A percentile compares a stretch with the other conserved stretches of the same genome.
Evolutionary conservation across 2,329 filamentous ascomycete genomes (phyloP).

Genomic region (Ophiostoma montium): DNA sequence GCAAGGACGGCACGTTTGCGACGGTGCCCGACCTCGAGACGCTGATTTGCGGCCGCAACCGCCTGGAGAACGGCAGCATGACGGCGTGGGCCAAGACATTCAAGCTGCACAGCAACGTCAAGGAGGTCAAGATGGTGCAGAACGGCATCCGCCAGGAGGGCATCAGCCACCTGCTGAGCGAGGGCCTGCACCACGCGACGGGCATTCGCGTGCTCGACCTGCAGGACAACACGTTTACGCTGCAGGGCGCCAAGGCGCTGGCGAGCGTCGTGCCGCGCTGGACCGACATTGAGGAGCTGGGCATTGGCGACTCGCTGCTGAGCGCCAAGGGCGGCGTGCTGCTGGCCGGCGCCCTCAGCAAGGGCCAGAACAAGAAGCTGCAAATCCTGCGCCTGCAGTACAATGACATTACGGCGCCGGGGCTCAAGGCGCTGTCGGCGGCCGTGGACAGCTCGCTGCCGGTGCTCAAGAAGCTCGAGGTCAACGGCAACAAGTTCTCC

Average conservation of each 20-base stretch:
- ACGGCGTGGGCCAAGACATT: constrained; percentile 83
- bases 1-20: constrained; percentile 41
- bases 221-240: constrained; percentile 95
- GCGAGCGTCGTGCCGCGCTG: constrained; percentile 61
- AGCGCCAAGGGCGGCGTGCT: constrained; percentile 61
- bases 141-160: constrained; percentile 95
- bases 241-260: constrained; percentile 63
- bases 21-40: constrained; percentile 78
- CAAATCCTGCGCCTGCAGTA: constrained; percentile 76
- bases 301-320: constrained; percentile 77
- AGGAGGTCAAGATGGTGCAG: constrained; percentile 90
- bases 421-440: constrained; percentile 55
- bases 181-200: constrained; percentile 60
- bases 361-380: constrained; percentile 65
- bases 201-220: constrained; percentile 68
- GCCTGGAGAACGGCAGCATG: constrained; percentile 91
- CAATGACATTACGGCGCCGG: constrained; percentile 78
- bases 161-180: constrained; percentile 63
- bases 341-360: constrained; percentile 57
- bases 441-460: constrained; percentile 58
- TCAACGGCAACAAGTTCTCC: constrained; percentile 91
- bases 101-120: constrained; percentile 66
- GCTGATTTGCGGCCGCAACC: constrained; percentile 92
- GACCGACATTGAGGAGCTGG: constrained; percentile 66
- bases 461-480: constrained; percentile 67